Conservation (phyloP, 2,329 filamentous ascomycete genomes). For the Aureobasidium sp. region DNA sequence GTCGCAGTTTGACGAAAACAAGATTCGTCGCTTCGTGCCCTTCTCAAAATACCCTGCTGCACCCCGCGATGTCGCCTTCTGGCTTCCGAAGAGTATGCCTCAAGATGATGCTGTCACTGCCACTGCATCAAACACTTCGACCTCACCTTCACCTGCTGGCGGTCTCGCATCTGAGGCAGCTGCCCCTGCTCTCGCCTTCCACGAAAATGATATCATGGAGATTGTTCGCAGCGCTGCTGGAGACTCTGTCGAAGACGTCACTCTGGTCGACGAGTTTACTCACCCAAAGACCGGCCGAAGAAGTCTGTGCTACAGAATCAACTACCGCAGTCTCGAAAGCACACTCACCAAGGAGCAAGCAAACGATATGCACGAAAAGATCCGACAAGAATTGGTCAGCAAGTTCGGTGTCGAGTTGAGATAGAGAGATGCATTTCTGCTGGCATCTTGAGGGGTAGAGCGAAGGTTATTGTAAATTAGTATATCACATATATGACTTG, state of each 20-base stretch:
- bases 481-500: slow-evolving; percentile 8
- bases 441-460: too few relatives aligned
- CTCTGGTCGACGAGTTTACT: slow-evolving; percentile 74
- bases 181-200: slow-evolving; percentile 46
- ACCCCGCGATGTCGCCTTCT: slow-evolving; percentile 91
- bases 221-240: slow-evolving; percentile 76
- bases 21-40: slow-evolving; percentile 62
- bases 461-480: slow-evolving; percentile 8
- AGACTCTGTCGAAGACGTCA: slow-evolving; percentile 81
- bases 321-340: slow-evolving; percentile 85
- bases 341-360: slow-evolving; percentile 80
- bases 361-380: slow-evolving; percentile 65
- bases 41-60: slow-evolving; percentile 90
- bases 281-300: slow-evolving; percentile 77
- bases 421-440: slow-evolving; percentile 36
- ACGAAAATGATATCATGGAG: slow-evolving; percentile 98
- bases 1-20: slow-evolving; percentile 60
- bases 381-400: slow-evolving; percentile 58
- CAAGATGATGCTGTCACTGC: slow-evolving; percentile 25
- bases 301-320: slow-evolving; percentile 87
- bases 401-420: slow-evolving; percentile 74
- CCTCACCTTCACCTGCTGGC: slow-evolving; percentile 30
- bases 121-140: slow-evolving; percentile 27
- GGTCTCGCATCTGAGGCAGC: slow-evolving; percentile 30
- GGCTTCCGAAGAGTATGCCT: slow-evolving; percentile 49